These are phyloP conservation scores for Xylaria bambusicola DNA, from an alignment of 495 filamentous ascomycete genomes.

Conservation along the genomic window DNA sequence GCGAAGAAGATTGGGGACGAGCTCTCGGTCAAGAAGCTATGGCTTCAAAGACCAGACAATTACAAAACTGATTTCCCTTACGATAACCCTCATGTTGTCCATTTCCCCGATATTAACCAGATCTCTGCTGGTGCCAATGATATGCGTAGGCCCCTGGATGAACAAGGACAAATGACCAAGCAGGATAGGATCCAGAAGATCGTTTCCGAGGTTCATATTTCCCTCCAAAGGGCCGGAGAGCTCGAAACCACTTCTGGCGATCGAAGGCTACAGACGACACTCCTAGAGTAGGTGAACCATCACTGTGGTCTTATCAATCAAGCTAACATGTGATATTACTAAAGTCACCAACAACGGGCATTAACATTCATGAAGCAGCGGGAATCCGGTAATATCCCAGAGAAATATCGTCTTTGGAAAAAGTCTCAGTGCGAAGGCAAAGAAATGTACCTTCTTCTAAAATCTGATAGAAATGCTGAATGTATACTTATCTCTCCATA, in stretches of 20 bases:
- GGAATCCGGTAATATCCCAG: constrained; percentile 32
- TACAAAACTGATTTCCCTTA: constrained; percentile 22
- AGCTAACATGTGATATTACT: background rate
- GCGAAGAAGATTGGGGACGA: constrained; percentile 26
- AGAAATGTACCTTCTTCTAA: constrained; percentile 18
- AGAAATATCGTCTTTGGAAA: constrained; percentile 31
- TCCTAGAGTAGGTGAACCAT: constrained; percentile 28
- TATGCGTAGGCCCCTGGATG: background rate
- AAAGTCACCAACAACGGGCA: constrained; percentile 38
- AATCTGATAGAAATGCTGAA: background rate
- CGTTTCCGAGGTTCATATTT: constrained; percentile 25
- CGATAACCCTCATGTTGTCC: constrained; percentile 39
- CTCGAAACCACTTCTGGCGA: constrained; percentile 24
- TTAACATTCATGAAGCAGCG: constrained; percentile 38
- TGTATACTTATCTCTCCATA: constrained; percentile 1
- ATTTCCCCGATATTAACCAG: constrained; percentile 24
- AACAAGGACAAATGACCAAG: constrained; percentile 10
- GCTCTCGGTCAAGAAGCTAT: constrained; percentile 35
- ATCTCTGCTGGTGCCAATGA: constrained; percentile 7
- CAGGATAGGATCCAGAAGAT: constrained; percentile 25
- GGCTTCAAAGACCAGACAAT: constrained; percentile 36
- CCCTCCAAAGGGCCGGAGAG: constrained; percentile 20
- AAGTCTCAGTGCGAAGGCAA: constrained; percentile 19
- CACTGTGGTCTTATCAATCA: background rate
- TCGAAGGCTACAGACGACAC: constrained; percentile 21